A percentile compares a stretch with the other conserved stretches of the same genome.
Conservation (phyloP, 306 rosid species). For the Acacia confusa region DNA sequence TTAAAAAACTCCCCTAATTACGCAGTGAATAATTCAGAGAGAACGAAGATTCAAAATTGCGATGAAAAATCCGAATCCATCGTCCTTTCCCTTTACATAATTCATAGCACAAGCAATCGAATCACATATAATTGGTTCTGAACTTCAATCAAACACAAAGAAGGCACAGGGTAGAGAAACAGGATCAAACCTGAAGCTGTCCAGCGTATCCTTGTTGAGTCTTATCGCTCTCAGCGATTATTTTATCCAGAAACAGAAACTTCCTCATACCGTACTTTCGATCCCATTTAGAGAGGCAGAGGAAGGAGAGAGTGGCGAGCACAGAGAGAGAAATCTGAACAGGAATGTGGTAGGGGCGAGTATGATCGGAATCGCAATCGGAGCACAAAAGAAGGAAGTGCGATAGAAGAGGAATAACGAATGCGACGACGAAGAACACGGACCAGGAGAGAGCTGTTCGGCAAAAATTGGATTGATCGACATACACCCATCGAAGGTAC, state of each 20-base stretch:
- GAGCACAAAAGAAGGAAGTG: conserved; percentile 70
- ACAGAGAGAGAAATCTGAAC: conserved; percentile 68
- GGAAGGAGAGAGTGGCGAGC: conserved; percentile 56
- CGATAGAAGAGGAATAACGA: conserved; percentile 56
- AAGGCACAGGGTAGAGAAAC: not conserved
- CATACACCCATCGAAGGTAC: conserved; percentile 64
- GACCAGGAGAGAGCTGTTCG: conserved; percentile 62
- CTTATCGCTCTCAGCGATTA: conserved; percentile 51
- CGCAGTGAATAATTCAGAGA: not conserved
- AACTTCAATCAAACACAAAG: not conserved
- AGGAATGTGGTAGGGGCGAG: conserved; percentile 68
- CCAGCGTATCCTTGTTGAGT: conserved; percentile 57
- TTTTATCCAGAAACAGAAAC: conserved; percentile 77
- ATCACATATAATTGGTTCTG: not conserved
- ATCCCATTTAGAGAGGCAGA: conserved; percentile 59
- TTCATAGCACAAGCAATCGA: not conserved
- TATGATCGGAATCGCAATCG: conserved; percentile 64
- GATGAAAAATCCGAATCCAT: not conserved
- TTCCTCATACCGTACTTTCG: conserved; percentile 55
- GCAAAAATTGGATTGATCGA: conserved; percentile 61
- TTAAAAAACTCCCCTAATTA: not conserved
- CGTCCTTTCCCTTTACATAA: not conserved
- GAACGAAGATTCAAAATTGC: not conserved
- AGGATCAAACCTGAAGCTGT: conserved; percentile 57
- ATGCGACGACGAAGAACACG: conserved; percentile 53